Conservation (phyloP, 83 land plant genomes). For the Diphasiastrum complanatum region DNA sequence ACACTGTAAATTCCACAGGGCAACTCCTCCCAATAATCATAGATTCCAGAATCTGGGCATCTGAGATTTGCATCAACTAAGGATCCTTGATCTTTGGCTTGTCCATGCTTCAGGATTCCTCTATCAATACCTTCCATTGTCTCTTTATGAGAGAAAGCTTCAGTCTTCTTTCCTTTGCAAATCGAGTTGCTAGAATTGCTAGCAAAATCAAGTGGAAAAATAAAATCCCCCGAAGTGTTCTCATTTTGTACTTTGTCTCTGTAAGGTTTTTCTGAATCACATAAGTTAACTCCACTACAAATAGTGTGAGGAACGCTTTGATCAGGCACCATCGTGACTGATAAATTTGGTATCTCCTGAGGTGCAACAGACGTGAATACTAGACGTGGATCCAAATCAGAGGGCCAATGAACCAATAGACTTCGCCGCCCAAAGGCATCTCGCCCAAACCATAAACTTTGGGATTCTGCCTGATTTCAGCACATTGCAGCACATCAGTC, state of each 20-base stretch:
- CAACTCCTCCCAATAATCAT: conserved; percentile 78
- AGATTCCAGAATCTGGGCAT: conserved; percentile 1
- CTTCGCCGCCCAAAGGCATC: conserved; percentile 95
- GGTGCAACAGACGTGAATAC: conserved; percentile 79
- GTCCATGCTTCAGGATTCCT: no score
- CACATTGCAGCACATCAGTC: background rate
- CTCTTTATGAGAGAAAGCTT: no score
- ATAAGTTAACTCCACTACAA: no score
- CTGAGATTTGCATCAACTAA: background rate
- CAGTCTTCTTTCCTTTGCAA: no score
- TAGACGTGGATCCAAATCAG: conserved; percentile 45
- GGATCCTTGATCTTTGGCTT: background rate
- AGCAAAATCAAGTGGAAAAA: no score
- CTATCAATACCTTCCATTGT: no score
- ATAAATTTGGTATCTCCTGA: background rate
- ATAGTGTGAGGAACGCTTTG: background rate
- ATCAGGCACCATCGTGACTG: conserved; percentile 2
- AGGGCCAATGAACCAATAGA: conserved; percentile 87
- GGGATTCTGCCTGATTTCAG: conserved; percentile 51
- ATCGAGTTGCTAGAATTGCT: no score
- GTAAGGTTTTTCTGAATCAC: no score
- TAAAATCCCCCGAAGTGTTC: no score
- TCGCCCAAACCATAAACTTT: conserved; percentile 86
- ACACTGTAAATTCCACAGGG: conserved; percentile 82
- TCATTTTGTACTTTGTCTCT: no score